Base-by-base conservation (phyloP, 225 moss, liverwort and hornwort genomes). In the Neckera pumila region DNA sequence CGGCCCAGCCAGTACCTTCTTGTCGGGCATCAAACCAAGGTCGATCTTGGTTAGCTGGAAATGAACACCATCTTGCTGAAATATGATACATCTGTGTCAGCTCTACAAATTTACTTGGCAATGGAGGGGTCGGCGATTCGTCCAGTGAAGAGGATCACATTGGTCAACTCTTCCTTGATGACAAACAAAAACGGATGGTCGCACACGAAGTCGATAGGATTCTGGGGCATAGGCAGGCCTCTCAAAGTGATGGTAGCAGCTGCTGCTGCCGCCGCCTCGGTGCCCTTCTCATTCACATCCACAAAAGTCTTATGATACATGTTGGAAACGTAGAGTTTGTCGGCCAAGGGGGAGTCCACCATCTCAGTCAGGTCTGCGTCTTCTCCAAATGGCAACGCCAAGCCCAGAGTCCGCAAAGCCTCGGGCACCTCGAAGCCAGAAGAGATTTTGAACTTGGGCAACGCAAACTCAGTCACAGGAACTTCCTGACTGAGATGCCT, bases 111-210 rank as follows among this genome's bases (percentile, higher is more conserved):
- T 84, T 85, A 93, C 84, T 91, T 86, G 45, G 62, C 92, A 56
- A 89, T 92, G 47, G 92, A 87, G 51, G 96, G 96, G 87, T 97
- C 92, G 43, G 94, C 88, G 13, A 96, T 94, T 47, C 94, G 92
- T 73, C 98, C 98, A 58, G 95, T 93, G 87, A 98, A 95, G 72
- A 98, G 57, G 49, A 97, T 86, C 47, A 98, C 91, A 60, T 93
- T 95, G 17, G 98, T 96, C 27, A 93, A 33, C 56, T 98, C 98
- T 69, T 98, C 98, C 87, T 96, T 95, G 87, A 98, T 94, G 23
- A 98, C 76, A 38, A 97, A 97, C 60, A 97, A 67, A 76, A 98
- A 98, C 14, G 98, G 98, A 83, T 98, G 98, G 87, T 98, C 98
- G 36, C 97, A 97, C 23, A 98, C 95, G 54, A 98, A 98, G 69